Evolutionary conservation across 805 yeast species (phyloP), one percentile per base, ranked within the genome.

Genomic region (Lipomyces sp.): DNA sequence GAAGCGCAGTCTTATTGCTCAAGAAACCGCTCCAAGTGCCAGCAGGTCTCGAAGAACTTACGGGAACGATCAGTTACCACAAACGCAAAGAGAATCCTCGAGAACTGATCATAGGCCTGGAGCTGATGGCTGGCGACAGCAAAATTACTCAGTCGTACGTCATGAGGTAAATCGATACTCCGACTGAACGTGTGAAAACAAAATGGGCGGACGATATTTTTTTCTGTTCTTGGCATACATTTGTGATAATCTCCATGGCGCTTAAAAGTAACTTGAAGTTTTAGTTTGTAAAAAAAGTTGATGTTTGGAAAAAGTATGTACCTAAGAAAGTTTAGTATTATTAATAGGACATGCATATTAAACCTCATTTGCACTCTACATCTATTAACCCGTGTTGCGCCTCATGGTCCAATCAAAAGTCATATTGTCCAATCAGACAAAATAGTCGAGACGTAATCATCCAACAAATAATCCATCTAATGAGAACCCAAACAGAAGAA

Each of bases 1-100:
- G 90, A 75, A 96, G 90, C 79, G 89, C 94, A 35, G 91, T 90
- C 2, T 89, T 90, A 78, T 90, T 91, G 77, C 81, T 90, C 78
- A 87, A 86, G 73, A 88, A 89, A 74, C 93, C 89, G 18, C 79
- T 90, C 71, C 90, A 88, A 75, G 79, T 89, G 69, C 88, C 87
- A 74, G 82, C 81, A 71, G 94, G 89, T 63, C 96, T 90, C 72
- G 73, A 78, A 5, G 63, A 61, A 55, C 80, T 92, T 69, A 82
- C 83, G 67, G 90, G 96, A 57, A 80, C 81, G 39, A 80, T 91
- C 65, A 85, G 87, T 13, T 87, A 89, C 62, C 82, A 87, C 75
- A 96, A 96, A 70, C 89, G 89, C 76, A 77, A 76, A 59, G 75
- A 66, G 59, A 92, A 91, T 76, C 90, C 91, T 69, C 85, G 97